A percentile compares a stretch with the other conserved stretches of the same genome.
These are phyloP conservation scores for Entophlyctis luteolus DNA, from an alignment of 192 early-diverging fungal species.

Conservation along the genomic window DNA sequence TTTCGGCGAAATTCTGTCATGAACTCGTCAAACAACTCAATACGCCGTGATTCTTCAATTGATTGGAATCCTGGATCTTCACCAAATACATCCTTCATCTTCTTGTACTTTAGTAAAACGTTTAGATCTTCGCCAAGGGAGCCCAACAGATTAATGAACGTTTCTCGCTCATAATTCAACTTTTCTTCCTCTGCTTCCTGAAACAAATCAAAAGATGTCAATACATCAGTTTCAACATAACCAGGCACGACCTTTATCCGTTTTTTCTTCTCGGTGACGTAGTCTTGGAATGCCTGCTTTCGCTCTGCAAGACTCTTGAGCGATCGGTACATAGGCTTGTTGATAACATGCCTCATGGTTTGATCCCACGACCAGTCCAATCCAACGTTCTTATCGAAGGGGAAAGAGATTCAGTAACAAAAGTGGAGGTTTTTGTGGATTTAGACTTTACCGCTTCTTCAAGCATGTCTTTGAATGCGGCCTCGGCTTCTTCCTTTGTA, in stretches of 20 bases:
- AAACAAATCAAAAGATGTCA: not conserved
- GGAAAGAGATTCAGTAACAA: not conserved
- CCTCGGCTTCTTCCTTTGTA: slow-evolving; percentile 76
- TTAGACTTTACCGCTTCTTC: slow-evolving; percentile 52
- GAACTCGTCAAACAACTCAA: slow-evolving; percentile 68
- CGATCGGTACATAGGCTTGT: slow-evolving; percentile 78
- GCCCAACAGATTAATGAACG: slow-evolving; percentile 51
- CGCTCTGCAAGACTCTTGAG: slow-evolving; percentile 77
- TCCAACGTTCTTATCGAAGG: slow-evolving; percentile 59
- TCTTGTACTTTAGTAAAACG: slow-evolving; percentile 32
- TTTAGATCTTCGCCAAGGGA: slow-evolving; percentile 4
- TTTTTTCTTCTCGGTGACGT: slow-evolving; percentile 53
- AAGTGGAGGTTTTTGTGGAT: not conserved
- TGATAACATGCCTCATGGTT: slow-evolving; percentile 77
- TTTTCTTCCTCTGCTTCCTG: slow-evolving; percentile 52
- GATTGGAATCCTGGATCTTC: slow-evolving; percentile 61
- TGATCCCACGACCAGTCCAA: slow-evolving; percentile 91
- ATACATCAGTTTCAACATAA: not conserved
- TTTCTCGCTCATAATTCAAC: slow-evolving; percentile 48
- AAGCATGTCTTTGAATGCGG: slow-evolving; percentile 72
- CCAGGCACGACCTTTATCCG: slow-evolving; percentile 17
- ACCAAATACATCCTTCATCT: slow-evolving; percentile 49
- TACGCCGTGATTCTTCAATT: slow-evolving; percentile 59
- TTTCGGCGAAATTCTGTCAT: slow-evolving; percentile 60
- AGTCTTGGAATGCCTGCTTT: slow-evolving; percentile 75